Evolutionary conservation across 805 yeast genomes (phyloP).

Genomic region (Komagataella kurtzmanii): DNA sequence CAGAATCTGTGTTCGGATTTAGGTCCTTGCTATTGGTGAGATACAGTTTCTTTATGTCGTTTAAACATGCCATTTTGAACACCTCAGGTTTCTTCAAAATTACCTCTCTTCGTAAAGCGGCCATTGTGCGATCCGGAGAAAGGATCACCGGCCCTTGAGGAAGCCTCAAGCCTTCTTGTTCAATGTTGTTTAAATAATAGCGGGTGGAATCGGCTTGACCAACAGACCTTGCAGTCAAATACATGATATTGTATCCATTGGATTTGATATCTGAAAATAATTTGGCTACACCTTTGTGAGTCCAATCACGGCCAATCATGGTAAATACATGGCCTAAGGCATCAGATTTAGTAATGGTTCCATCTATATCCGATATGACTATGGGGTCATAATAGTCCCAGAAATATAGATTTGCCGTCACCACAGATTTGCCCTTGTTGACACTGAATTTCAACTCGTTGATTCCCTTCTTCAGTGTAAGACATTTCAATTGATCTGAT

Average conservation of each 20-base stretch:
- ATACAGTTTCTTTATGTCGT: constrained; percentile 70
- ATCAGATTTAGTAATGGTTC: constrained; percentile 95
- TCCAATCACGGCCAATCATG: constrained; percentile 94
- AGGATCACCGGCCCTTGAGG: constrained; percentile 91
- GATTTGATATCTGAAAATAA: constrained; percentile 73
- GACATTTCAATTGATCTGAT: constrained; percentile 69
- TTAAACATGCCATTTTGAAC: constrained; percentile 94
- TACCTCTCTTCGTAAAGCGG: constrained; percentile 85
- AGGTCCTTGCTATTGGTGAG: background rate
- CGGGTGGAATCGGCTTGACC: constrained; percentile 93
- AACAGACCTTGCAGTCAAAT: constrained; percentile 87
- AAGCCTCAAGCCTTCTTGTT: constrained; percentile 58
- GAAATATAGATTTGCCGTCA: constrained; percentile 58
- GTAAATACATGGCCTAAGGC: constrained; percentile 94
- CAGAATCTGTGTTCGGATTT: constrained; percentile 1
- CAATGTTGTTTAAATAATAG: constrained; percentile 63
- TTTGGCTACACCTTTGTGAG: constrained; percentile 91
- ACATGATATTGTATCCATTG: constrained; percentile 90
- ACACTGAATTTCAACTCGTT: constrained; percentile 72
- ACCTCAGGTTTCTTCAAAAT: constrained; percentile 93
- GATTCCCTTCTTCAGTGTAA: constrained; percentile 65
- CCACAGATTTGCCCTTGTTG: constrained; percentile 68
- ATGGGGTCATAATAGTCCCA: constrained; percentile 84
- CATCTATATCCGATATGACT: constrained; percentile 95
- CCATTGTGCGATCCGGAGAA: constrained; percentile 93